Evolutionary conservation across 176 grass and related monocot genomes (phyloP).

Genomic region (Metroxylon sagu): DNA sequence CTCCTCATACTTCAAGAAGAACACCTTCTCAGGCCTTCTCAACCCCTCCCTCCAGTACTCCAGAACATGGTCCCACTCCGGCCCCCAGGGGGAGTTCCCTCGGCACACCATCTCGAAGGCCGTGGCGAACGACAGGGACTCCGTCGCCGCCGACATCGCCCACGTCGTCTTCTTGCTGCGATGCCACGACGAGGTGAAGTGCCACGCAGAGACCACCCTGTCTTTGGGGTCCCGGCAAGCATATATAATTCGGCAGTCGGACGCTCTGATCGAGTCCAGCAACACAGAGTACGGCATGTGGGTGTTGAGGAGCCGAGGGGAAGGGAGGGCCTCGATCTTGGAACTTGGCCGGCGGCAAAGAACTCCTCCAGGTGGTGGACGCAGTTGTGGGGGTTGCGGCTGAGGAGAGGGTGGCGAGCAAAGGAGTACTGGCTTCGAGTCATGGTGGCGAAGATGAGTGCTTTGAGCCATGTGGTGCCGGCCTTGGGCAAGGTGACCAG

Average conservation of each 20-base stretch:
- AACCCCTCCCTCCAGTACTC: constrained; percentile 40
- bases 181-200: constrained; percentile 8
- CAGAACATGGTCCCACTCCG: constrained; percentile 30
- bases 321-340: constrained; percentile 13
- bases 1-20: constrained; percentile 45
- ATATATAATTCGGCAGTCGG: constrained; percentile 36
- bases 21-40: constrained; percentile 16
- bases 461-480: constrained; percentile 60
- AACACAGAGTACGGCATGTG: constrained; percentile 31
- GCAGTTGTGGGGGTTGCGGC: constrained; percentile 28
- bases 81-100: constrained; percentile 27
- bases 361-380: constrained; percentile 24
- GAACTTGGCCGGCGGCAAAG: not conserved
- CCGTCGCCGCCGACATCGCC: not conserved
- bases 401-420: constrained; percentile 34
- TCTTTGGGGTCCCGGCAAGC: constrained; percentile 53
- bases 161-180: constrained; percentile 3
- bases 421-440: constrained; percentile 7
- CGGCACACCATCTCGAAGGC: constrained; percentile 18
- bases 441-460: constrained; percentile 30
- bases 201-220: constrained; percentile 33
- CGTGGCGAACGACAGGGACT: not conserved
- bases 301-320: constrained; percentile 32
- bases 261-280: constrained; percentile 6
- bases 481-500: constrained; percentile 40